Evolutionary conservation across 306 rosid species (phyloP).

Genomic region (Alnus rubra): DNA sequence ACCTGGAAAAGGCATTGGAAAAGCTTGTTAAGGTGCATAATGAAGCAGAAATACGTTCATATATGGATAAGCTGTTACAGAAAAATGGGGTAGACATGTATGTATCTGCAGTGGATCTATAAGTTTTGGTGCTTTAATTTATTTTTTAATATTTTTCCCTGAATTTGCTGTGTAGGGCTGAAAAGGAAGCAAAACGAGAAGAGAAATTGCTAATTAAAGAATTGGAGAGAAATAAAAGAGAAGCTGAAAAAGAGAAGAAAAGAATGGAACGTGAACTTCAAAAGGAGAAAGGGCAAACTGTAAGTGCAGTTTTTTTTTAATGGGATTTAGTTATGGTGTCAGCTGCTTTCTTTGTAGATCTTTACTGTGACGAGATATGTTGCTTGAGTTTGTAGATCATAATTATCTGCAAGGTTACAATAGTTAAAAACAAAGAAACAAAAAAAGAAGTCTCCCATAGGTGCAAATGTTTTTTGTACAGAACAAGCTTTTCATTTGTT

Average conservation of each 20-base stretch:
- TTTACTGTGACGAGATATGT: not conserved
- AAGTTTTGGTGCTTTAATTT: conserved; percentile 20
- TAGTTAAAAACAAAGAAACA: not conserved
- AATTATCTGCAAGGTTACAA: not conserved
- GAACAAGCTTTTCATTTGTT: not conserved
- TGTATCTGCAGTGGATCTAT: conserved; percentile 12
- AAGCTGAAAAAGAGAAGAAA: conserved; percentile 66
- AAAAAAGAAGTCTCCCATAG: not conserved
- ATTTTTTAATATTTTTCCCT: conserved; percentile 2
- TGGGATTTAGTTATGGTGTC: conserved; percentile 6
- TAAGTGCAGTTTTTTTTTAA: conserved; percentile 40
- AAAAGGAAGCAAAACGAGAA: conserved; percentile 63
- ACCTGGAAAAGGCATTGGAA: conserved; percentile 55
- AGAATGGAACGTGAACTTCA: conserved; percentile 45
- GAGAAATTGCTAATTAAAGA: conserved; percentile 68
- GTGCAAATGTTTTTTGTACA: not conserved
- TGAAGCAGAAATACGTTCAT: conserved; percentile 61
- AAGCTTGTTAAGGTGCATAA: conserved; percentile 56
- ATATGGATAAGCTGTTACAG: conserved; percentile 53
- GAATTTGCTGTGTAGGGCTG: conserved; percentile 50
- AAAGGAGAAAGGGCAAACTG: conserved; percentile 53
- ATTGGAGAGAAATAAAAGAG: conserved; percentile 64
- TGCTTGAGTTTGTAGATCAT: not conserved
- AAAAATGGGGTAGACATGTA: conserved; percentile 70
- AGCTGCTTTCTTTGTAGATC: conserved; percentile 5